Base-by-base conservation (phyloP, 2,329 filamentous ascomycete genomes). In the Hyphodiscus sp. region DNA sequence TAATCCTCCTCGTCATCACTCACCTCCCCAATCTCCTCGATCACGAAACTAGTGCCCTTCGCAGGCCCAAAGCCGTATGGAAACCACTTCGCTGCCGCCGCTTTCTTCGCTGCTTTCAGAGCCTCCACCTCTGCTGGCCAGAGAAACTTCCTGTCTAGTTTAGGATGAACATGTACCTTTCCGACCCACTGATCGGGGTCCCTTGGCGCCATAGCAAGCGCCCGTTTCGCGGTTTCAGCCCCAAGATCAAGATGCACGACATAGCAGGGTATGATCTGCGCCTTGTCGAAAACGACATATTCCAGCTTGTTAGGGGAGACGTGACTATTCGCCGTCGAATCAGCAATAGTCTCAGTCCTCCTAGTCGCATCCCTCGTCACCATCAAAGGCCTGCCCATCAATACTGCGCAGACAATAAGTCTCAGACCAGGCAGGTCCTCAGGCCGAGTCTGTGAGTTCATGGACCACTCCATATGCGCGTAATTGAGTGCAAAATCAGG, bases 51-150 rank as follows among this genome's bases (percentile, higher is more conserved):
- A 0, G 65, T 70, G 2, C 73, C 72, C 0, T 64, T 71, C 1
- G 72, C 71, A 1, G 73, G 70, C 0, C 75, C 74, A 58, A 68
- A 77, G 1, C 74, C 73, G 50, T 74, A 76, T 0, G 74, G 73
- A 49, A 76, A 76, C 62, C 69, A 76, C 62, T 77, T 77, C 38
- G 69, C 59, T 0, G 72, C 74, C 9, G 69, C 66, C 0, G 73
- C 71, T 46, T 72, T 67, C 47, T 67, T 61, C 10, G 70, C 72
- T 43, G 69, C 65, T 55, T 71, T 26, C 23, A 26, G 8, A 26
- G 23, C 23, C 23, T 71, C 65, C 9, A 61, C 52, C 20, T 75
- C 73, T 0, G 68, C 74, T 0, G 72, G 65, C 43, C 52, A 58
- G 41, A 59, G 47, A 43, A 65, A 43, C 47, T 63, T 18, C 8